Evolutionary conservation across 192 early-diverging fungal species (phyloP).

Genomic region (Linderina pennispora): DNA sequence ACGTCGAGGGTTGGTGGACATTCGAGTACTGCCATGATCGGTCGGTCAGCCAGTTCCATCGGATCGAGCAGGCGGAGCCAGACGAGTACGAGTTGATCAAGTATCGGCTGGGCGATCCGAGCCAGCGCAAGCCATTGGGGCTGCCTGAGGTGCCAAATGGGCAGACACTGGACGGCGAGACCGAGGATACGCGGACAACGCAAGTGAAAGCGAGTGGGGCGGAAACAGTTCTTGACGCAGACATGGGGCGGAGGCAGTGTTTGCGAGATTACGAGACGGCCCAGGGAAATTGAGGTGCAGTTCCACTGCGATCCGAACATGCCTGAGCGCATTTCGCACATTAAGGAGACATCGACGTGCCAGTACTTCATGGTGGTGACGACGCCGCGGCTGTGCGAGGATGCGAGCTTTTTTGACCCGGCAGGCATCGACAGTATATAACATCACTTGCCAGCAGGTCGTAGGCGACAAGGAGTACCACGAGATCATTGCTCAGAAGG

Average conservation of each 20-base stretch:
- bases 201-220: conserved; percentile 32
- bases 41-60: conserved; percentile 59
- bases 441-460: conserved; percentile 59
- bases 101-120: conserved; percentile 33
- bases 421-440: conserved; percentile 41
- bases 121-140: conserved; percentile 13
- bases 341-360: conserved; percentile 65
- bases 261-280: conserved; percentile 67
- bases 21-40: conserved; percentile 80
- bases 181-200: conserved; percentile 26
- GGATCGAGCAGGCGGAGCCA: conserved; percentile 15
- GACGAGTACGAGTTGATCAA: conserved; percentile 32
- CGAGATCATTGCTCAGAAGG: conserved; percentile 2
- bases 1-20: conserved; percentile 60
- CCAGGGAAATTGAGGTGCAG: conserved; percentile 70
- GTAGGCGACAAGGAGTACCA: conserved; percentile 51
- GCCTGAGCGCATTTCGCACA: conserved; percentile 55
- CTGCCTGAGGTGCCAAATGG: conserved; percentile 6
- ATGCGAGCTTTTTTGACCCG: conserved; percentile 47
- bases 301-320: conserved; percentile 69
- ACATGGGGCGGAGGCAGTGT: conserved; percentile 66
- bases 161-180: conserved; percentile 5
- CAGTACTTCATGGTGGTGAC: conserved; percentile 73
- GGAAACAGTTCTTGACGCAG: conserved; percentile 59
- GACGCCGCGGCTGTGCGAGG: conserved; percentile 66